Percentiles rank a stretch among this genome's conserved stretches.
phyloP scores from a whole-genome alignment of 2,329 filamentous ascomycete genomes.

The Fonsecaea multimorphosa region DNA sequence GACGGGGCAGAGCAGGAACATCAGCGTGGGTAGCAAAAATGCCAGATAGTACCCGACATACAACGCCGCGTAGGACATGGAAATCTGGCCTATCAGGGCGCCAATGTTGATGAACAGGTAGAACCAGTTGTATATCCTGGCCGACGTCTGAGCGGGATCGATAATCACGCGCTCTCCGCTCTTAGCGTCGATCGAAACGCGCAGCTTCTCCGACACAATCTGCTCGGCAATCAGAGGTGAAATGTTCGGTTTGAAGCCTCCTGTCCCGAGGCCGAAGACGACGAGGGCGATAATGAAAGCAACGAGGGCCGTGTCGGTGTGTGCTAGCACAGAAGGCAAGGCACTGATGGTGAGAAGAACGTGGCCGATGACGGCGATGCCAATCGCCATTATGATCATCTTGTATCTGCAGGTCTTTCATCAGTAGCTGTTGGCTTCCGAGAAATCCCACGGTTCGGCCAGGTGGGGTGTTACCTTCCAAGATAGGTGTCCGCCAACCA shows the following conservation, averaged over 20 bases:
- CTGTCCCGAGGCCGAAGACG: conserved; percentile 56
- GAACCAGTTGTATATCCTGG: conserved; percentile 72
- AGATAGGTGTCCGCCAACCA: conserved; percentile 49
- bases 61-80: conserved; percentile 76
- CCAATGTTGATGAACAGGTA: conserved; percentile 75
- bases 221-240: conserved; percentile 74
- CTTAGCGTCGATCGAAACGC: conserved; percentile 58
- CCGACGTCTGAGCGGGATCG: conserved; percentile 71
- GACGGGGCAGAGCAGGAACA: conserved; percentile 68
- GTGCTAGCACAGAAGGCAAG: conserved; percentile 34
- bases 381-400: conserved; percentile 45
- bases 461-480: conserved; percentile 36
- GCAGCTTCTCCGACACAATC: conserved; percentile 64
- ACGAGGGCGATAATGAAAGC: conserved; percentile 44
- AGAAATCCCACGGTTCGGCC: background rate
- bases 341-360: conserved; percentile 41
- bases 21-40: conserved; percentile 69
- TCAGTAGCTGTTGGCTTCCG: background rate
- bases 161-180: conserved; percentile 72
- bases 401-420: conserved; percentile 41
- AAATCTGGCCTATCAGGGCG: conserved; percentile 65
- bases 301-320: conserved; percentile 40
- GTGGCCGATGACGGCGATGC: conserved; percentile 45
- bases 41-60: conserved; percentile 78
- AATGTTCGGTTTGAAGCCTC: conserved; percentile 82